Base-by-base conservation (phyloP, 805 yeast genomes). In the Starmera pachycereana region DNA sequence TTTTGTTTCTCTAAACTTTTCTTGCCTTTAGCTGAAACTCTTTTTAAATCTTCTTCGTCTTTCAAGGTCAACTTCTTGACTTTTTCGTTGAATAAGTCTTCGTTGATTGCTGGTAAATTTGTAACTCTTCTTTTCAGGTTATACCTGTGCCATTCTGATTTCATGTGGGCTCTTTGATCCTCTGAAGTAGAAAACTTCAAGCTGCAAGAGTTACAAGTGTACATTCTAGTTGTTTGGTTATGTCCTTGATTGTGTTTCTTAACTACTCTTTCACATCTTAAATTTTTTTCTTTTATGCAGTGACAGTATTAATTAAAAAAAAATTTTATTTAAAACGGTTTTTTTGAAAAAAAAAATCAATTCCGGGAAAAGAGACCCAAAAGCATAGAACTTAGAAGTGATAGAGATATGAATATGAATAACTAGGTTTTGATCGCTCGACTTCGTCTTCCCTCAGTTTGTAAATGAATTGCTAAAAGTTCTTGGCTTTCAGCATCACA, bases 121-220 rank as follows among this genome's bases (percentile, higher is more conserved):
- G 97, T 96, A 12, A 92, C 97, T 57, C 95, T 72, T 67, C 98
- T 78, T 58, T 92, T 92, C 52, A 92, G 72, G 57, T 92, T 92
- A 62, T 92, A 92, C 54, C 97, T 74, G 62, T 92, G 98, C 98
- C 98, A 92, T 45, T 92, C 98, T 2, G 96, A 76, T 57, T 85
- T 86, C 98, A 92, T 92, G 58, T 92, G 98, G 38, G 68, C 65
- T 51, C 97, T 72, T 64, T 92, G 98, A 53, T 75, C 75, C 40
- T 75, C 83, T 2, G 95, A 77, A 10, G 76, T 63, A 25, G 79
- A 74, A 52, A 92, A 92, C 38, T 78, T 79, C 47, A 90, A 69
- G 25, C 76, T 79, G 61, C 98, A 92, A 19, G 95, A 80, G 58
- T 88, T 85, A 68, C 98, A 92, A 8, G 97, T 88, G 52, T 60